phyloP scores from a whole-genome alignment of 176 grass and related monocot species.

The Eremochloa ophiuroides region DNA sequence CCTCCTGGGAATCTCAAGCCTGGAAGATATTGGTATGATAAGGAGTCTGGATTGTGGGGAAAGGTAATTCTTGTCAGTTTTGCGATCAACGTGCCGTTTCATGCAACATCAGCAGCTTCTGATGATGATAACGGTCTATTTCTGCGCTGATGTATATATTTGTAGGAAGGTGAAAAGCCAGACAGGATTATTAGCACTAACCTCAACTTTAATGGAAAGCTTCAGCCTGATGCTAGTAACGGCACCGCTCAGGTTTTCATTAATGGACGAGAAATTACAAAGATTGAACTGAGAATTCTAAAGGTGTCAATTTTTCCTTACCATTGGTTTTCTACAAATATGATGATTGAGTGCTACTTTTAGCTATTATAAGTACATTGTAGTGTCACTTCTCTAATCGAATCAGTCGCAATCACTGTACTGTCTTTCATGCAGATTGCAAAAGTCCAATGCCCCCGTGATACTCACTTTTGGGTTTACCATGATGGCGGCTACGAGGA shows the following conservation, averaged over 20 bases:
- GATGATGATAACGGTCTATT: neutral
- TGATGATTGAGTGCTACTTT: neutral
- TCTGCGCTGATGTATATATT: neutral
- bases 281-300: constrained; percentile 64
- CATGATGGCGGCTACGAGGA: constrained; percentile 90
- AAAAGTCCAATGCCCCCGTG: constrained; percentile 87
- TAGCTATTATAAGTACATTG: neutral
- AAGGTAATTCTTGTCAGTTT: constrained; percentile 40
- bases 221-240: constrained; percentile 72
- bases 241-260: constrained; percentile 86
- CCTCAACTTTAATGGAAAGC: constrained; percentile 83
- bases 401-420: neutral
- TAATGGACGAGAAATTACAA: constrained; percentile 93
- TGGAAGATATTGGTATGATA: constrained; percentile 98
- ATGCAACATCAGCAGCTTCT: neutral
- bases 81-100: neutral
- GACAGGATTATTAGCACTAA: constrained; percentile 66
- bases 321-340: neutral
- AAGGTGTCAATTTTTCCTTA: constrained; percentile 38
- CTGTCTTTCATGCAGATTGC: constrained; percentile 49
- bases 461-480: constrained; percentile 99
- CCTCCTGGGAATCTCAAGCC: constrained; percentile 88
- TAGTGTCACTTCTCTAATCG: neutral
- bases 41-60: constrained; percentile 95
- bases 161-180: constrained; percentile 80